phyloP scores from a whole-genome alignment of 805 yeast species.

The Suhomyces emberorum region DNA sequence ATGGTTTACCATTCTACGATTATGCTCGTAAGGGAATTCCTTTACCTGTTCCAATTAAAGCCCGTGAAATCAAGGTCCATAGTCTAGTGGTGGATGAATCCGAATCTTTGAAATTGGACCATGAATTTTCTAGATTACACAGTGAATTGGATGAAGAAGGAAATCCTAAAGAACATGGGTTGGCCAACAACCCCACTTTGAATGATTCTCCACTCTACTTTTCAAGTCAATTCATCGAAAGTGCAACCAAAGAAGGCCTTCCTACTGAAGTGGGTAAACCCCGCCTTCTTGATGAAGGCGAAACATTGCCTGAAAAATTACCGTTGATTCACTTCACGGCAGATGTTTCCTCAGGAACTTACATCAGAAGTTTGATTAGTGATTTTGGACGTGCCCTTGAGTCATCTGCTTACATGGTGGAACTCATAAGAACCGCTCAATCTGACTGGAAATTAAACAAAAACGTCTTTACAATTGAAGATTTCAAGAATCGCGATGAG shows the following conservation, averaged over 20 bases:
- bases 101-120: conserved; percentile 54
- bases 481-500: conserved; percentile 60
- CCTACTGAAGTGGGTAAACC: conserved; percentile 40
- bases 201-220: conserved; percentile 61
- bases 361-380: conserved; percentile 83
- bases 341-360: conserved; percentile 91
- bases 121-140: conserved; percentile 45
- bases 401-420: conserved; percentile 85
- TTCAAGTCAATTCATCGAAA: conserved; percentile 51
- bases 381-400: conserved; percentile 83
- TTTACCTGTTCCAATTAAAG: conserved; percentile 77
- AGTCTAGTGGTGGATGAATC: conserved; percentile 49
- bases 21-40: conserved; percentile 89
- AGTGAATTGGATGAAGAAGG: conserved; percentile 50
- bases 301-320: conserved; percentile 46
- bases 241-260: conserved; percentile 38
- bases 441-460: conserved; percentile 79
- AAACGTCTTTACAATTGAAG: conserved; percentile 63
- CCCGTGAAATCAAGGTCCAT: conserved; percentile 64
- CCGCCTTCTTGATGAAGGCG: conserved; percentile 34
- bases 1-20: conserved; percentile 91
- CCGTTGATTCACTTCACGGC: conserved; percentile 73
- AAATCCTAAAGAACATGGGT: conserved; percentile 39
- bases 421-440: conserved; percentile 68
- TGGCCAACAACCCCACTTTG: conserved; percentile 52